These are phyloP conservation scores for Pezicula carpinea DNA, from an alignment of 2,329 filamentous ascomycete genomes.

Conservation along the genomic window DNA sequence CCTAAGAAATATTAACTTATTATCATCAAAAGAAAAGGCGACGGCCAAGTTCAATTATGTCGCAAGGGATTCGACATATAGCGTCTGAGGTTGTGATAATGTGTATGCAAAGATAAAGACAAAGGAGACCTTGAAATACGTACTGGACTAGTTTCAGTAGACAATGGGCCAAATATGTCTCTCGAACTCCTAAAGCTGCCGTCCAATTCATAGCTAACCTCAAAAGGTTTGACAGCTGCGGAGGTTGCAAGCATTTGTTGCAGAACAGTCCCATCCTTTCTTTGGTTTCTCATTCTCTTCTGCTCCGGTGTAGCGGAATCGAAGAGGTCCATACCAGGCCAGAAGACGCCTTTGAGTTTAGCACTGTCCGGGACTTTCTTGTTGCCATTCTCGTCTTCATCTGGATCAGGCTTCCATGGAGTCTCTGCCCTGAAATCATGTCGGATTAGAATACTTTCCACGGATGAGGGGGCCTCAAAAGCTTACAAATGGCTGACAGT, in stretches of 20 bases:
- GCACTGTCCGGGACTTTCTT: constrained; percentile 24
- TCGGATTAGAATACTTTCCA: neutral
- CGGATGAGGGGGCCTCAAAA: neutral
- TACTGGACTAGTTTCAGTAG: constrained; percentile 47
- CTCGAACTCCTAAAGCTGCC: constrained; percentile 47
- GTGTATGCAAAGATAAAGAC: neutral
- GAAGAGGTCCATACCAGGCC: constrained; percentile 77
- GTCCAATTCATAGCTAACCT: constrained; percentile 56
- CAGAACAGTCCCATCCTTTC: constrained; percentile 69
- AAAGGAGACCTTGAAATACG: constrained; percentile 16
- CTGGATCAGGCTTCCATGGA: constrained; percentile 14
- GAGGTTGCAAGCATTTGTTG: constrained; percentile 62
- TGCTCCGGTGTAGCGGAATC: constrained; percentile 72
- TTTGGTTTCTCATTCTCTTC: constrained; percentile 71
- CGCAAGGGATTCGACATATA: too few species aligned
- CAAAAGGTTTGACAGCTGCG: constrained; percentile 55
- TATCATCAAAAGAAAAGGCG: neutral
- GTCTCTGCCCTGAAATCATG: constrained; percentile 17
- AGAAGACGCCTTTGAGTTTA: constrained; percentile 65
- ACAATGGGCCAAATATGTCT: constrained; percentile 57
- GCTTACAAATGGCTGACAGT: constrained; percentile 20
- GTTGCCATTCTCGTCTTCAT: constrained; percentile 12
- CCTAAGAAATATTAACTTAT: constrained; percentile 10
- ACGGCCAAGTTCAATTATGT: too few species aligned
- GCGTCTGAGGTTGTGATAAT: neutral